Evolutionary conservation across 257 asterid species (phyloP).

Genomic region (Capsicum rhomboideum): DNA sequence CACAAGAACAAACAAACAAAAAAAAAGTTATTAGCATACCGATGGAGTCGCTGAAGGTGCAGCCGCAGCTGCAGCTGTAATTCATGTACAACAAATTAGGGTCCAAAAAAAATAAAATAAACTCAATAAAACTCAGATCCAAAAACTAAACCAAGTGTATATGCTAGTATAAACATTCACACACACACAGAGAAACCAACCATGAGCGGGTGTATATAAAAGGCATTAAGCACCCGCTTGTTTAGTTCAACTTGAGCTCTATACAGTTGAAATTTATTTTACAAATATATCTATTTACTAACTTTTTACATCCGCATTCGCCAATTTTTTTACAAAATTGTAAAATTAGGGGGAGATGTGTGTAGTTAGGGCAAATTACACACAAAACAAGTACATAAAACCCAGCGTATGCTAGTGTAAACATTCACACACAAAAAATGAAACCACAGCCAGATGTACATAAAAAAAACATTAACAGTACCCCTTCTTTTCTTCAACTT

Average conservation of each 20-base stretch:
- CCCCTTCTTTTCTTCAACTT: not conserved
- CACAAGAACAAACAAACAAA: not conserved
- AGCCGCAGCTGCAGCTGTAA: slow-evolving; percentile 40
- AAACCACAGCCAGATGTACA: too few species aligned
- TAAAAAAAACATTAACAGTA: too few species aligned
- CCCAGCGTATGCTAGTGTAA: too few species aligned
- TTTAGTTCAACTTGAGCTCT: not conserved
- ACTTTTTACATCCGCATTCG: not conserved
- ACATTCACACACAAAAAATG: too few species aligned
- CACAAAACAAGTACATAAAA: too few species aligned
- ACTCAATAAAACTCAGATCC: not conserved
- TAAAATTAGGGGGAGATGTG: not conserved
- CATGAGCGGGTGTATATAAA: not conserved
- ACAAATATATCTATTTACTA: not conserved
- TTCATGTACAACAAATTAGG: slow-evolving; percentile 18
- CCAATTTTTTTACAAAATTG: not conserved
- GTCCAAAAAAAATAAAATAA: slow-evolving; percentile 1
- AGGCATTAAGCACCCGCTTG: not conserved
- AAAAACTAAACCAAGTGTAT: not conserved
- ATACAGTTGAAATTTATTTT: not conserved
- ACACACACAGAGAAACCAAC: not conserved
- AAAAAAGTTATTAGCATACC: not conserved
- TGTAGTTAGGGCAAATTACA: not conserved
- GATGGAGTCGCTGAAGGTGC: slow-evolving; percentile 25
- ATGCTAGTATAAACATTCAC: not conserved